Conservation (phyloP, 2,329 filamentous ascomycete species). For the Aspergillus sp. region DNA sequence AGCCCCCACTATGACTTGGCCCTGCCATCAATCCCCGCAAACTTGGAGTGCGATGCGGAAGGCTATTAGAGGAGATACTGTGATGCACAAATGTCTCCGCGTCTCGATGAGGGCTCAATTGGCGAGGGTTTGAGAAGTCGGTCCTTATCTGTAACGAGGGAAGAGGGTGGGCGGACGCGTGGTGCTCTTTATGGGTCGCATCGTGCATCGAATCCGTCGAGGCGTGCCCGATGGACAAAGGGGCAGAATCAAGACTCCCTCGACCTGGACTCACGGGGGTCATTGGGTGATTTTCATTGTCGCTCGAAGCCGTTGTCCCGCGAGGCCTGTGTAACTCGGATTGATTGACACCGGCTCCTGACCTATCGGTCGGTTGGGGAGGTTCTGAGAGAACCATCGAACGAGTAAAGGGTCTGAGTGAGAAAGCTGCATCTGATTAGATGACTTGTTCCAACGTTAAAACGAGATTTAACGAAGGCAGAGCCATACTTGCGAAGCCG, state of each 20-base stretch:
- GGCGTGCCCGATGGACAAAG: constrained; percentile 11
- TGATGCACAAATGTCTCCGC: constrained; percentile 43
- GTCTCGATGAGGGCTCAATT: constrained; percentile 36
- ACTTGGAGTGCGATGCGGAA: constrained; percentile 51
- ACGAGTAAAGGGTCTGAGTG: constrained; percentile 15
- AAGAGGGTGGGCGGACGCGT: constrained; percentile 15
- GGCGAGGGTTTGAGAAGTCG: constrained; percentile 33
- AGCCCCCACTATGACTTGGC: constrained; percentile 46
- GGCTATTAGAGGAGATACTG: constrained; percentile 48
- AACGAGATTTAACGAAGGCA: constrained; percentile 10
- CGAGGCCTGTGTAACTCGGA: constrained; percentile 27
- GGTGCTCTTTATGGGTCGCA: constrained; percentile 14
- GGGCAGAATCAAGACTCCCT: constrained; percentile 15
- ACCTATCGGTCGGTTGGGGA: constrained; percentile 31
- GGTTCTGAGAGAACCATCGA: constrained; percentile 31
- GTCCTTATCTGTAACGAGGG: constrained; percentile 44
- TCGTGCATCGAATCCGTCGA: constrained; percentile 19
- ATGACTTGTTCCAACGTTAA: constrained; percentile 14
- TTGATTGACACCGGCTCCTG: constrained; percentile 23
- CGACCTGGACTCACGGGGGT: constrained; percentile 21
- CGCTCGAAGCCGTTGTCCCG: constrained; percentile 22
- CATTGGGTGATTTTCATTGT: constrained; percentile 25
- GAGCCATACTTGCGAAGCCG: constrained; percentile 9
- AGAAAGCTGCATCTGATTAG: constrained; percentile 6
- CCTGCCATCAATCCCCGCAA: constrained; percentile 45